Evolutionary conservation across 768 basidiomycete genomes (phyloP).

Genomic region (Agrocybe praecox): DNA sequence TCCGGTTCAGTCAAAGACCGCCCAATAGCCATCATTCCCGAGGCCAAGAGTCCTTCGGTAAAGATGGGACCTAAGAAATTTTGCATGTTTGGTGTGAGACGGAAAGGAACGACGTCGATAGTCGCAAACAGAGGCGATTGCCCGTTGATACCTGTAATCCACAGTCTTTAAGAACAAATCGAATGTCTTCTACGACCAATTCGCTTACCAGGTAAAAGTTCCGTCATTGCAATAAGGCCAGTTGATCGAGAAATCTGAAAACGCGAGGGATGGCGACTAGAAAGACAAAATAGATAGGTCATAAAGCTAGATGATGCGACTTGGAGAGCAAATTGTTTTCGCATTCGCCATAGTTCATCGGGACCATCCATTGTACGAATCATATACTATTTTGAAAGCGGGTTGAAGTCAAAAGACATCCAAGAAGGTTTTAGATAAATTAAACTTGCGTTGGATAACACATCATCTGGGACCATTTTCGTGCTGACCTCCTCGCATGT

Average conservation of each 20-base stretch:
- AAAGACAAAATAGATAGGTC: conserved; percentile 85
- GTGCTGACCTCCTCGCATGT: conserved; percentile 83
- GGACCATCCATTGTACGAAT: conserved; percentile 80
- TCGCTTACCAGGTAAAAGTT: conserved; percentile 77
- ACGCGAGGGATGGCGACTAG: conserved; percentile 79
- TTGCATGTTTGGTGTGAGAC: conserved; percentile 96
- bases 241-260: conserved; percentile 91
- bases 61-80: conserved; percentile 87
- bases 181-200: neutral
- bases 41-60: conserved; percentile 86
- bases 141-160: conserved; percentile 39
- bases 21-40: conserved; percentile 89
- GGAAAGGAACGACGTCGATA: conserved; percentile 92
- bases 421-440: conserved; percentile 2
- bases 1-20: conserved; percentile 91
- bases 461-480: conserved; percentile 90
- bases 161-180: neutral
- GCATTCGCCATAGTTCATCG: conserved; percentile 92
- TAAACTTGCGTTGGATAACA: conserved; percentile 74
- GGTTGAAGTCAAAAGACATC: neutral
- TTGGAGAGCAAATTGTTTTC: conserved; percentile 95
- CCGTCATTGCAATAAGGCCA: conserved; percentile 91
- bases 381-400: conserved; percentile 72
- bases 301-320: conserved; percentile 89
- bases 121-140: conserved; percentile 68